Conservation (phyloP, 176 grass and related monocot genomes). For the Ananas comosus region DNA sequence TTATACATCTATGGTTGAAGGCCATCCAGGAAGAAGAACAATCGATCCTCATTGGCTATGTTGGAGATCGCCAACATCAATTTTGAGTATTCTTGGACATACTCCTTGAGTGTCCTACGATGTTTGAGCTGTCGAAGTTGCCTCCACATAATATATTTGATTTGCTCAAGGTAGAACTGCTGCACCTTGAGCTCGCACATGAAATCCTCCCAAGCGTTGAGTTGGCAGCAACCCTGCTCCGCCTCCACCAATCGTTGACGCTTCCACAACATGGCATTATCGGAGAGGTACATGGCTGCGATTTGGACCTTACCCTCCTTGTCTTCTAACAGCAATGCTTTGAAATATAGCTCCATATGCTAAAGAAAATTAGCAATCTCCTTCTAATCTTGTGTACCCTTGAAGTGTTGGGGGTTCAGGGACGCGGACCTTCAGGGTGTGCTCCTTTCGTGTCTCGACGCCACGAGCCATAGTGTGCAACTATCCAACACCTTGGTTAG, state of each 20-base stretch:
- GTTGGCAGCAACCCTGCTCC: not conserved
- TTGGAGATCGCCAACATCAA: too few species aligned
- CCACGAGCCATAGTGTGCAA: too few species aligned
- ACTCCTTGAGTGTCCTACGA: not conserved
- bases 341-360: too few species aligned
- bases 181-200: not conserved
- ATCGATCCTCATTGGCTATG: not conserved
- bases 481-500: too few species aligned
- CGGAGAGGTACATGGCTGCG: not conserved
- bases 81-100: too few species aligned
- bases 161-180: not conserved
- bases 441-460: too few species aligned
- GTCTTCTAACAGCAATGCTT: too few species aligned
- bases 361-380: too few species aligned
- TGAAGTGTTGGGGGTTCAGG: too few species aligned
- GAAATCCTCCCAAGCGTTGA: not conserved
- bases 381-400: too few species aligned
- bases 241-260: not conserved
- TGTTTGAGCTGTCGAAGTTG: not conserved
- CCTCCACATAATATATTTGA: not conserved
- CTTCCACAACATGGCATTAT: not conserved
- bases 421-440: too few species aligned
- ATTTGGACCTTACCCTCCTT: too few species aligned
- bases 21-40: not conserved
- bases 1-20: not conserved